Base-by-base conservation (phyloP, 805 yeast species). In the Scheffersomyces coipomensis region DNA sequence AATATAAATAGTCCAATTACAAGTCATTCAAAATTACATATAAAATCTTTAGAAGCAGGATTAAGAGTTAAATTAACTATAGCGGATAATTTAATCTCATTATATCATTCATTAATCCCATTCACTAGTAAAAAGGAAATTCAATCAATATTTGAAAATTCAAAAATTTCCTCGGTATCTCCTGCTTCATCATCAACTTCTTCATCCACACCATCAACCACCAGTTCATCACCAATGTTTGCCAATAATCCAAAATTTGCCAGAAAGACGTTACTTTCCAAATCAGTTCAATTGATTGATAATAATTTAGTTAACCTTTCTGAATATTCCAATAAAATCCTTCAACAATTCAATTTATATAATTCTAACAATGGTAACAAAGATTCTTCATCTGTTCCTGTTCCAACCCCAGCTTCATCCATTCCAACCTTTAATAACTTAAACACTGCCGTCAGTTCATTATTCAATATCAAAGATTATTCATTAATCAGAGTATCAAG, bases 401-500 rank as follows among this genome's bases (percentile, higher is more conserved):
- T n/a, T 11, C 16, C 35, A 4, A 16, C 26, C 13, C 5, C 23
- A 18, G 35, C 18, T 32, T 13, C 38, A 15, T 24, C 19, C 15
- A 49, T 53, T 27, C 59, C 71, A 3, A 64, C 70, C 3, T 70
- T 64, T 51, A 64, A 64, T 40, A 59, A 72, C 3, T 66, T 78
- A 19, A 71, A 73, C 45, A 69, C 73, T 0, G 81, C 81, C 0
- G 62, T 76, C 1, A 54, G 58, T 29, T 53, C 64, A 2, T 48
- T 76, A 10, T 78, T 76, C 51, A 66, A 67, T 3, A 31, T 62
- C 4, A 53, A 55, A 4, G 67, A 69, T 10, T 78, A 66, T 51
- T 62, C 80, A 1, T 48, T 77, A 19, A 60, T 78, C 7, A 60
- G 83, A 33, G 73, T 78, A 10, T 76, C 83, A 2, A 58, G 82